phyloP scores from a whole-genome alignment of 805 yeast species.

The Torulaspora gathmanii region DNA sequence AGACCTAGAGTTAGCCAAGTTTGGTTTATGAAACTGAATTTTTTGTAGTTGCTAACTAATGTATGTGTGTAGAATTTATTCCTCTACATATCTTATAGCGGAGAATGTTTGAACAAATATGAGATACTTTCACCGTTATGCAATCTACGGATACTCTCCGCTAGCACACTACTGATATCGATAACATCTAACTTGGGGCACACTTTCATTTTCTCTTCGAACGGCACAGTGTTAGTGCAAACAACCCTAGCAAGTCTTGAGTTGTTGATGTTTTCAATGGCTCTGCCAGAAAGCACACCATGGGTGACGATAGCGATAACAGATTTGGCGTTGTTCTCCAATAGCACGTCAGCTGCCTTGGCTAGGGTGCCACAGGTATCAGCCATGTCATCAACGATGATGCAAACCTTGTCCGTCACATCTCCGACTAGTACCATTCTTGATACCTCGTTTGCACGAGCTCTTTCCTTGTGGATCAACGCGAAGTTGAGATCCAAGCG shows the following conservation, averaged over 20 bases:
- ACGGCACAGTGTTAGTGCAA: constrained; percentile 78
- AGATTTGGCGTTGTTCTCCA: constrained; percentile 62
- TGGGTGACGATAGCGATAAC: constrained; percentile 82
- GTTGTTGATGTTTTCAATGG: constrained; percentile 63
- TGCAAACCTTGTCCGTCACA: constrained; percentile 67
- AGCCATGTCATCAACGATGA: constrained; percentile 84
- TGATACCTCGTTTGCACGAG: constrained; percentile 76
- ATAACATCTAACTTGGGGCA: constrained; percentile 59
- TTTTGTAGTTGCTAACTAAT: neutral
- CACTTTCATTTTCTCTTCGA: constrained; percentile 52
- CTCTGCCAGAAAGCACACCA: constrained; percentile 73
- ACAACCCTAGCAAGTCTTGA: constrained; percentile 65
- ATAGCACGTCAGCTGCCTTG: constrained; percentile 71
- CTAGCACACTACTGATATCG: constrained; percentile 68
- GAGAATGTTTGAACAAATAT: constrained; percentile 53
- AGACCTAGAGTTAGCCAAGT: constrained; percentile 48
- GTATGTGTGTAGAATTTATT: neutral
- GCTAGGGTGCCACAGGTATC: constrained; percentile 85
- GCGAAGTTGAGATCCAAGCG: constrained; percentile 76
- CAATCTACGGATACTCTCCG: constrained; percentile 78
- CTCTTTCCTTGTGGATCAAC: constrained; percentile 79
- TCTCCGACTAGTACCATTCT: constrained; percentile 85
- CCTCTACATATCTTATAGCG: constrained; percentile 17
- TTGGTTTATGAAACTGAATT: constrained; percentile 37
- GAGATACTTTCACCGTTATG: constrained; percentile 86